These are phyloP conservation scores for Fusarium pseudoanthophilum DNA, from an alignment of 2,329 filamentous ascomycete genomes.

Conservation along the genomic window DNA sequence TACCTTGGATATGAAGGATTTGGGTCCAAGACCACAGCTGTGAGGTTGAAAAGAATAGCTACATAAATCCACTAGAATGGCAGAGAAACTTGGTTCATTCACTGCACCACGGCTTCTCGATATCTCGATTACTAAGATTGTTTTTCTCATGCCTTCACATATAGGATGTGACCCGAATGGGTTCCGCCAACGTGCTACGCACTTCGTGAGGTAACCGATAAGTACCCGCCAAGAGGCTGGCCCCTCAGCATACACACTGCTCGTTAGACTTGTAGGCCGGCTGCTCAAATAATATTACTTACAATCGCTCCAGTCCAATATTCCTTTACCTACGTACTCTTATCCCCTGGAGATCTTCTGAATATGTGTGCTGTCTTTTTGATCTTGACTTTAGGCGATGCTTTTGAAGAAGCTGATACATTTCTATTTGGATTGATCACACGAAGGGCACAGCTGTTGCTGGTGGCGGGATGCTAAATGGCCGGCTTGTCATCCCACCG, in stretches of 20 bases:
- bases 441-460: too few relatives aligned
- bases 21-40: neutral
- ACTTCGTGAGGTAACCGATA: neutral
- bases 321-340: neutral
- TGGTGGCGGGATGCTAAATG: neutral
- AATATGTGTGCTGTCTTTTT: rapidly evolving
- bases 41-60: rapidly evolving
- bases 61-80: too few relatives aligned
- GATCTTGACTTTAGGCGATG: too few relatives aligned
- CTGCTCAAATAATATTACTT: neutral
- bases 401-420: too few relatives aligned
- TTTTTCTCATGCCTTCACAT: neutral
- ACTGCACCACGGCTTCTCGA: too few relatives aligned
- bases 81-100: too few relatives aligned
- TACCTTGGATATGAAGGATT: neutral
- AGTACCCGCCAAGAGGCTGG: rapidly evolving
- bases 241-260: neutral
- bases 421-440: rapidly evolving
- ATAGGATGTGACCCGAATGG: neutral
- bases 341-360: rapidly evolving
- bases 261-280: rapidly evolving
- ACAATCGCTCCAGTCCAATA: too few relatives aligned
- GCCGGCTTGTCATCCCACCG: neutral
- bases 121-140: neutral
- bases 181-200: neutral